Conservation (phyloP, 2,329 filamentous ascomycete species). For the Thyridium curvatum region DNA sequence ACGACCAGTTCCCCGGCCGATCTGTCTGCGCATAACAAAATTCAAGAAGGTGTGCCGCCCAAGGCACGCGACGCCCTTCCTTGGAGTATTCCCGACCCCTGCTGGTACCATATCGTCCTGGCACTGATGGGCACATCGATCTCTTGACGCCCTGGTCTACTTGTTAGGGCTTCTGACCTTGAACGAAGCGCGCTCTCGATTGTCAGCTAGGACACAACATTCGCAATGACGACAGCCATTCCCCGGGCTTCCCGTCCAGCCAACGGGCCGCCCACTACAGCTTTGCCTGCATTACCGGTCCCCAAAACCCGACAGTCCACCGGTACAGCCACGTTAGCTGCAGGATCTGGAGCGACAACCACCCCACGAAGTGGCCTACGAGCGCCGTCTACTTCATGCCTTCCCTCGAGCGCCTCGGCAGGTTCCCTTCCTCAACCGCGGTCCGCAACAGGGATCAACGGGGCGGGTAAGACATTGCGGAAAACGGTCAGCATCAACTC, state of each 20-base stretch:
- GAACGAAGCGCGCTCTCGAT: no score
- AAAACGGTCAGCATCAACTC: conserved; percentile 91
- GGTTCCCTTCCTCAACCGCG: conserved; percentile 48
- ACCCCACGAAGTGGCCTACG: conserved; percentile 53
- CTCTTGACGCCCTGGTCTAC: no score
- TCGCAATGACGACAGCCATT: conserved; percentile 54
- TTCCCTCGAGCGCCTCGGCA: conserved; percentile 27
- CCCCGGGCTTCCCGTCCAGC: conserved; percentile 63
- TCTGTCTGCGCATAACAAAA: no score
- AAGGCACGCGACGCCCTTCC: no score
- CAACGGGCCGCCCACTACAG: conserved; percentile 63
- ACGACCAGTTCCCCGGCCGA: no score
- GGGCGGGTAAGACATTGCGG: conserved; percentile 63
- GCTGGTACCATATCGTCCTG: no score
- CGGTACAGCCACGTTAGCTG: conserved; percentile 19
- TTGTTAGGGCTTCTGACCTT: no score
- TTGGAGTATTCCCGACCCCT: no score
- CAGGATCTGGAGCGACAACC: conserved; percentile 32
- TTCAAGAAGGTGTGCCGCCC: no score
- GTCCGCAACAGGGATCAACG: conserved; percentile 47
- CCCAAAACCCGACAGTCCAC: conserved; percentile 66
- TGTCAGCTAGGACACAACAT: no score
- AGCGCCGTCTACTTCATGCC: conserved; percentile 51
- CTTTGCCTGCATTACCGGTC: conserved; percentile 68
- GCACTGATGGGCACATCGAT: no score